phyloP scores from a whole-genome alignment of 805 yeast genomes.

The Candida rishiriensis region DNA sequence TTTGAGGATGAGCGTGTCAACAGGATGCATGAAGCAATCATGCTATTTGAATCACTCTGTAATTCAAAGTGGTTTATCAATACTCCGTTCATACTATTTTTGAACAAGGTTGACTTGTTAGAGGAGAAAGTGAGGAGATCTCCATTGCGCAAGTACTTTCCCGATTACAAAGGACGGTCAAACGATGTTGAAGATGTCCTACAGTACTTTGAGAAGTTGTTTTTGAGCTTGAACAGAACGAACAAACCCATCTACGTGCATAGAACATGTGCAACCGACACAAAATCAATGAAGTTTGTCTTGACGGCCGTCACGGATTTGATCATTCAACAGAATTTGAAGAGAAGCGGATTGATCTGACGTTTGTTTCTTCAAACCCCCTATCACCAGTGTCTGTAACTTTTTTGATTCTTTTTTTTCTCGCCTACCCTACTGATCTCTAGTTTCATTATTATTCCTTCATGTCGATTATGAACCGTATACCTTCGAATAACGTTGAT shows the following conservation, averaged over 20 bases:
- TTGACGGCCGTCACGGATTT: constrained; percentile 89
- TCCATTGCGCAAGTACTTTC: constrained; percentile 70
- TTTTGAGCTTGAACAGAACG: constrained; percentile 56
- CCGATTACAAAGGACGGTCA: constrained; percentile 67
- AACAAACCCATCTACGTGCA: constrained; percentile 83
- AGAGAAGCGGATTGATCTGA: constrained; percentile 68
- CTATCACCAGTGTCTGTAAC: too few relatives aligned
- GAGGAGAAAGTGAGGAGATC: constrained; percentile 61
- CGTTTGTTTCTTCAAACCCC: neutral
- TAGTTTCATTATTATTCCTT: too few relatives aligned
- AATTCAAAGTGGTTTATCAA: constrained; percentile 80
- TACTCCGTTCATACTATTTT: constrained; percentile 84
- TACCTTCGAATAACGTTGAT: too few relatives aligned
- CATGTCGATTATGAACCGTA: too few relatives aligned
- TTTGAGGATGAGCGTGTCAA: constrained; percentile 88
- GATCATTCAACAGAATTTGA: constrained; percentile 77
- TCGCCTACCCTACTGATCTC: too few relatives aligned
- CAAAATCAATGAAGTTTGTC: constrained; percentile 83
- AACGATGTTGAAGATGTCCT: constrained; percentile 63
- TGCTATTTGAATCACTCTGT: constrained; percentile 76
- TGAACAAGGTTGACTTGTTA: constrained; percentile 84
- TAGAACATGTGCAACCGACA: constrained; percentile 94
- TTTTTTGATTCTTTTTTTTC: too few relatives aligned
- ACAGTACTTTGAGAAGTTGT: constrained; percentile 64
- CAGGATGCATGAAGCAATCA: constrained; percentile 85